phyloP scores from a whole-genome alignment of 2,329 filamentous ascomycete genomes.

The Rutstroemia sp. region DNA sequence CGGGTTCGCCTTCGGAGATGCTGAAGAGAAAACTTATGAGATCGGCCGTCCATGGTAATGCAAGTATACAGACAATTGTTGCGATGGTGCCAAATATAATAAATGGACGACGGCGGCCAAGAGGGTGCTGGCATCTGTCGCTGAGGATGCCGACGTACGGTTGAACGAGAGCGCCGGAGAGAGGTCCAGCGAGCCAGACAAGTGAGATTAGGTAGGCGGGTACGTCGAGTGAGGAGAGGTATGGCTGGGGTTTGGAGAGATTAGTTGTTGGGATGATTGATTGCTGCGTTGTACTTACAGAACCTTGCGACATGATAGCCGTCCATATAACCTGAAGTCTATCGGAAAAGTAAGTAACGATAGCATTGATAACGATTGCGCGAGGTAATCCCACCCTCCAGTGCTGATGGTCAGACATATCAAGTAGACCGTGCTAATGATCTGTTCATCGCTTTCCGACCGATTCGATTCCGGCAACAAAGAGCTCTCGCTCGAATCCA shows the following conservation, averaged over 20 bases:
- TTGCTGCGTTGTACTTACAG: not conserved
- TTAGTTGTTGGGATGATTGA: too few species aligned
- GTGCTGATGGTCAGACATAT: conserved; percentile 7
- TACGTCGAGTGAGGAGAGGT: conserved; percentile 39
- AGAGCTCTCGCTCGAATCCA: not conserved
- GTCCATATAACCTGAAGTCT: conserved; percentile 12
- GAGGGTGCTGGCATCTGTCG: conserved; percentile 37
- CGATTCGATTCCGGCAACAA: not conserved
- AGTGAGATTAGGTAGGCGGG: conserved; percentile 44
- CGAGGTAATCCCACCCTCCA: conserved; percentile 2
- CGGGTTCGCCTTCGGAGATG: not conserved
- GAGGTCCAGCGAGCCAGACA: conserved; percentile 48
- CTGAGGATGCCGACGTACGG: conserved; percentile 47
- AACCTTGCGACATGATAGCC: conserved; percentile 10
- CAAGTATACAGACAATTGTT: conserved; percentile 41
- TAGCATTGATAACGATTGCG: not conserved
- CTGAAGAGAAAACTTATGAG: conserved; percentile 20
- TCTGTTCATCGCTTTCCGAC: not conserved
- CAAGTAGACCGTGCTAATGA: not conserved
- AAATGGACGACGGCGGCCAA: conserved; percentile 43
- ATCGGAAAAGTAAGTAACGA: not conserved
- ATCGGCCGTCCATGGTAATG: conserved; percentile 42
- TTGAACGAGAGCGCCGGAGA: conserved; percentile 45
- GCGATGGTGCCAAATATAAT: conserved; percentile 41
- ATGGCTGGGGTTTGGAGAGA: not conserved